A percentile compares a stretch with the other conserved stretches of the same genome.
phyloP scores from a whole-genome alignment of 306 rosid species.

The Quercus rubra region DNA sequence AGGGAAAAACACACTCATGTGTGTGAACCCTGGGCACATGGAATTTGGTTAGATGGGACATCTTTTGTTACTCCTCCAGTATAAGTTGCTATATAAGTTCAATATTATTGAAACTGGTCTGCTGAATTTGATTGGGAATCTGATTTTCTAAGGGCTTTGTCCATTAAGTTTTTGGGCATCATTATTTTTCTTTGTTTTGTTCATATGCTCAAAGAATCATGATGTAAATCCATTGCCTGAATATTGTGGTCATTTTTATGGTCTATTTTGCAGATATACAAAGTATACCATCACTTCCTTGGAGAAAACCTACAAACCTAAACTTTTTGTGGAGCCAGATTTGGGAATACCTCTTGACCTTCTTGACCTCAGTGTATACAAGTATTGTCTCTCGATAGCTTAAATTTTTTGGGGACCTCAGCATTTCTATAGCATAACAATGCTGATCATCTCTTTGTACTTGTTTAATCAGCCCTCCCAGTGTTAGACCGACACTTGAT shows the following conservation, averaged over 20 bases:
- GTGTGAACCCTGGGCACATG: neutral
- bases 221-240: neutral
- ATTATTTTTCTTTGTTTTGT: neutral
- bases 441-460: constrained; percentile 28
- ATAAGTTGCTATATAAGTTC: neutral
- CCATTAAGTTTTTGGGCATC: neutral
- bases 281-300: constrained; percentile 83
- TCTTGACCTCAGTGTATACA: constrained; percentile 97
- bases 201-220: constrained; percentile 5
- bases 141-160: neutral
- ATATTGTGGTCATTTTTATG: constrained; percentile 26
- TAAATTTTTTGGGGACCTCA: constrained; percentile 17
- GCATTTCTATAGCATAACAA: constrained; percentile 17
- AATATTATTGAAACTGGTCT: neutral
- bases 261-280: constrained; percentile 61
- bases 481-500: constrained; percentile 63
- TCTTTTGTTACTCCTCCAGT: neutral
- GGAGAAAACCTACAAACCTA: constrained; percentile 93
- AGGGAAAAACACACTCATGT: neutral
- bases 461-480: constrained; percentile 64
- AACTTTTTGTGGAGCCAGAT: constrained; percentile 96
- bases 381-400: constrained; percentile 48
- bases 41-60: neutral
- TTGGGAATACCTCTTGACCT: constrained; percentile 98
- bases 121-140: neutral